phyloP scores from a whole-genome alignment of 1,284 basidiomycete genomes.

The Boletus nobilissimus region DNA sequence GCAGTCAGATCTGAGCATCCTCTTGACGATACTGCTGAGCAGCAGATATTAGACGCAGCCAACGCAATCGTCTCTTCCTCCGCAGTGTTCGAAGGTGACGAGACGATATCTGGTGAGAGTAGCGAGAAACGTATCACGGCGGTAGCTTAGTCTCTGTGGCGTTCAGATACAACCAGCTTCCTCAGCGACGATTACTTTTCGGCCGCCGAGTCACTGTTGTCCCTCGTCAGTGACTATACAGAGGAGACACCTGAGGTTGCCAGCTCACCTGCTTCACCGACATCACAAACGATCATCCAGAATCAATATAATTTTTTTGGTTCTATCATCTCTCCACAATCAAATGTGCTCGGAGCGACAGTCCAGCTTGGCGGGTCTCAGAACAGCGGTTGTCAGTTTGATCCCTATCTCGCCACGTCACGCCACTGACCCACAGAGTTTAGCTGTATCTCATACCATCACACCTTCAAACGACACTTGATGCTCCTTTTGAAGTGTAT shows the following conservation, averaged over 20 bases:
- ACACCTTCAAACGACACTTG: no score
- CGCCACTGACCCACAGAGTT: neutral
- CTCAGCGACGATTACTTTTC: neutral
- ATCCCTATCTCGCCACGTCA: neutral
- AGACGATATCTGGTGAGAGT: conserved; percentile 2
- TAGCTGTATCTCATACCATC: no score
- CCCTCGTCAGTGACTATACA: neutral
- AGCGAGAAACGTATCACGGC: neutral
- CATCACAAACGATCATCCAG: neutral
- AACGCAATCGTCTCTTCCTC: conserved; percentile 4
- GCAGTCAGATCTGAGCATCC: conserved; percentile 18
- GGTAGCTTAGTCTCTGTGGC: neutral
- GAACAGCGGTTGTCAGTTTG: conserved; percentile 8
- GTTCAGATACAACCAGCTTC: neutral
- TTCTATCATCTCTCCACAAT: conserved; percentile 18
- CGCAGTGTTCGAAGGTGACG: neutral
- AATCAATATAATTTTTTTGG: conserved; percentile 1
- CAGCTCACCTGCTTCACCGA: neutral
- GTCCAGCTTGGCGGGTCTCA: neutral
- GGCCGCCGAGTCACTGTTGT: conserved; percentile 6
- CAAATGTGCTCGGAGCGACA: conserved; percentile 12
- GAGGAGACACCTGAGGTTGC: neutral
- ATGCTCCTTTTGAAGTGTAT: no score
- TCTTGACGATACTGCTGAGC: conserved; percentile 18
- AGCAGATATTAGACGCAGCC: neutral